Evolutionary conservation across 177 flowering plant species (phyloP), one percentile per base, ranked within the genome.

Genomic region (Vitis hybrid): DNA sequence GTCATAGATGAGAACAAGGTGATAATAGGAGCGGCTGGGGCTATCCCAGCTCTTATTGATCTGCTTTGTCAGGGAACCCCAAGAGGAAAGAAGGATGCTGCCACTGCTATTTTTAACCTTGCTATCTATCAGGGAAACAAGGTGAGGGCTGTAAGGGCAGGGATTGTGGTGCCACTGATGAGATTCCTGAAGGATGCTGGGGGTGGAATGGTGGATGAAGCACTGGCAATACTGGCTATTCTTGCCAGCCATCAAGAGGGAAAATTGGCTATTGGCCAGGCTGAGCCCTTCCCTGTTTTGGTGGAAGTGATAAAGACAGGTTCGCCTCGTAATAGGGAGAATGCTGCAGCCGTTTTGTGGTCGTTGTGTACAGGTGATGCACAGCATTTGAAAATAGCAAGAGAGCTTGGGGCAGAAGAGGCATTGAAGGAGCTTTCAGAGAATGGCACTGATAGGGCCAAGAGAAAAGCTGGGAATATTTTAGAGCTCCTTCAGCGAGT

Each of bases 171-270:
- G 1, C 96, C 91, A 15, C 71, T 94, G 52, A 85, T 92, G 90
- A 74, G 84, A 39, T 75, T 92, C 18, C 64, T 94, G 69, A 84
- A 79, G 80, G 97, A 94, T 77, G 82, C 86, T 70, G 90, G 91
- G 8, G 86, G 94, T n/a, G 98, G 98, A 20, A 94, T 94, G 97
- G 83, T 92, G 72, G 98, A 94, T 75, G 98, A 94, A 75, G 90
- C 98, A 57, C 76, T 92, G 14, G 94, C 98, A 15, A 88, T 94
- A 66, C 76, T 94, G 67, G 98, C 97, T 2, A 84, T 92, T 59
- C 88, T 94, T 31, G 89, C 90, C 0, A 87, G 88, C 72, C 94
- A 92, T 81, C 93, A 75, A 50, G 97, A 92, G 75, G 98, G 97
- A 60, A 90, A 85, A 77, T 29, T 29, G 0, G 93, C 93, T 8